Percentiles rank a stretch among this genome's conserved stretches.
phyloP scores from a whole-genome alignment of 2,329 filamentous ascomycete genomes.

The Alternaria hordeiaustralica region DNA sequence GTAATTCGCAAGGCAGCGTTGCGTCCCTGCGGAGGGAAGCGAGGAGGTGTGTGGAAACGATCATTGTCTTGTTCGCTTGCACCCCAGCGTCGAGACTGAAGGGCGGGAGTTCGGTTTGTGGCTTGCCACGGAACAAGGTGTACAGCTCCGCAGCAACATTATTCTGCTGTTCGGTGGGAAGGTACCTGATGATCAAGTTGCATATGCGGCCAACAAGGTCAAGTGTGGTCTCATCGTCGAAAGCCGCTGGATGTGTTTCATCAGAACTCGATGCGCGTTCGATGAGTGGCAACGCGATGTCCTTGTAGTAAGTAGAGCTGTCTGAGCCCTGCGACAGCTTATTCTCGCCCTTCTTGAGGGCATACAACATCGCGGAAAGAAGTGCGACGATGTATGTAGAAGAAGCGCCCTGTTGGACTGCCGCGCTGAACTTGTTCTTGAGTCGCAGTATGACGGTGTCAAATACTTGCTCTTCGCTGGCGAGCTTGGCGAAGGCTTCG shows the following conservation, averaged over 20 bases:
- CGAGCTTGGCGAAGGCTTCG: constrained; percentile 69
- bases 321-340: constrained; percentile 55
- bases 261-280: constrained; percentile 45
- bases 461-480: constrained; percentile 67
- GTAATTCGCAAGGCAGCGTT: constrained; percentile 39
- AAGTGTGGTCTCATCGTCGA: constrained; percentile 59
- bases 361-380: constrained; percentile 66
- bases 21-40: constrained; percentile 56
- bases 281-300: constrained; percentile 54
- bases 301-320: constrained; percentile 53
- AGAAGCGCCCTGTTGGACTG: constrained; percentile 60
- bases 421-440: constrained; percentile 66
- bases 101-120: constrained; percentile 38
- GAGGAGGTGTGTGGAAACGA: constrained; percentile 64
- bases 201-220: constrained; percentile 67
- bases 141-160: constrained; percentile 62
- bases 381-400: constrained; percentile 65
- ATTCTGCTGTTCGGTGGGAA: constrained; percentile 59
- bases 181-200: constrained; percentile 64
- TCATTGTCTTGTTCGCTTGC: constrained; percentile 56
- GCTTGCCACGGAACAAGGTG: constrained; percentile 54
- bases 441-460: constrained; percentile 68
- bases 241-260: constrained; percentile 37
- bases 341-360: constrained; percentile 62
- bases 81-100: constrained; percentile 37